A percentile compares a stretch with the other conserved stretches of the same genome.
Conservation (phyloP, 768 basidiomycete genomes). For the Leccinum disarticulatum region DNA sequence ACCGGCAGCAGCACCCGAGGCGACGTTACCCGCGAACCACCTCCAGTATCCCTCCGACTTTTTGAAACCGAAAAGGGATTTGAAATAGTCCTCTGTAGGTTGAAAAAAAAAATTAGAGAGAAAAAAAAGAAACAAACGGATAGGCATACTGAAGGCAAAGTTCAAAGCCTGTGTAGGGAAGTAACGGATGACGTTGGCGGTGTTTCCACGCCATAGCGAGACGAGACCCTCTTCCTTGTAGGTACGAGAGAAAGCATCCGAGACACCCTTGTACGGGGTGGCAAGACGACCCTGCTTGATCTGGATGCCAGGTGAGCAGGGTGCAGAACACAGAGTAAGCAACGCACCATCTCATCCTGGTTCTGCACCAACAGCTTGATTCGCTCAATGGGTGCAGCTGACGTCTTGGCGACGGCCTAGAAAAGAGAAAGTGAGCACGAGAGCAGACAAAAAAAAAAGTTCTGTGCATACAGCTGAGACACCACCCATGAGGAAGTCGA, state of each 20-base stretch:
- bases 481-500: conserved; percentile 96
- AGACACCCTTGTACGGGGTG: conserved; percentile 94
- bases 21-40: conserved; percentile 98
- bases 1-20: conserved; percentile 99
- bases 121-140: background rate
- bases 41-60: conserved; percentile 96
- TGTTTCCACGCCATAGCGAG: conserved; percentile 99
- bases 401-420: conserved; percentile 97
- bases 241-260: conserved; percentile 89
- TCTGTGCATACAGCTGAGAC: conserved; percentile 72
- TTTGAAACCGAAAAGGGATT: conserved; percentile 98
- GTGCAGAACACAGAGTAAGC: background rate
- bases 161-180: conserved; percentile 99
- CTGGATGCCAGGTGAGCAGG: conserved; percentile 39
- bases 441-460: background rate
- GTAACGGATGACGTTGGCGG: conserved; percentile 99
- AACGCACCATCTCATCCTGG: conserved; percentile 98
- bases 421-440: conserved; percentile 24
- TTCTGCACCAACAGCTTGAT: conserved; percentile 98
- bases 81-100: conserved; percentile 87
- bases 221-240: conserved; percentile 94
- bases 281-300: conserved; percentile 99
- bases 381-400: conserved; percentile 99
- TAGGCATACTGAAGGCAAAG: conserved; percentile 95
- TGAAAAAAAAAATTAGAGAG: conserved; percentile 5